Evolutionary conservation across 345 rosid species (phyloP).

Genomic region (Raphanus sativus): DNA sequence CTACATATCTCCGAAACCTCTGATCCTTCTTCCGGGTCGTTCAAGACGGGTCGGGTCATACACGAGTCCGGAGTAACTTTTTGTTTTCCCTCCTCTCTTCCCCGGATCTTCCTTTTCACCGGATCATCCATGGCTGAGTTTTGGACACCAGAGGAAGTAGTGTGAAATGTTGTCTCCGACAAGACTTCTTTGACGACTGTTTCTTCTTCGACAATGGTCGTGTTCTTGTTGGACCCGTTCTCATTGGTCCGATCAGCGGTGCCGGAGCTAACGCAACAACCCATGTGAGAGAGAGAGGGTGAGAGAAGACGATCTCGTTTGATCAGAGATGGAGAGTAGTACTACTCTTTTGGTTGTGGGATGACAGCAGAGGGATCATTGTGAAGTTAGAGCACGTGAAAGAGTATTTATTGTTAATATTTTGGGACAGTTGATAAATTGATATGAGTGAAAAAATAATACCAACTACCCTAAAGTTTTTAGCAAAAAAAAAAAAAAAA

Average conservation of each 20-base stretch:
- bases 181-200: slow-evolving; percentile 83
- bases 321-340: slow-evolving; percentile 14
- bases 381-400: slow-evolving; percentile 24
- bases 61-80: neutral
- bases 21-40: slow-evolving; percentile 43
- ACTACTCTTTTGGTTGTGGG: slow-evolving; percentile 22
- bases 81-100: slow-evolving; percentile 9
- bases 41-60: slow-evolving; percentile 1
- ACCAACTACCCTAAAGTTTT: slow-evolving; percentile 20
- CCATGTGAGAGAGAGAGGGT: slow-evolving; percentile 45
- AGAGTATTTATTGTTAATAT: slow-evolving; percentile 33
- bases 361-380: slow-evolving; percentile 29
- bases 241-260: slow-evolving; percentile 9
- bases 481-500: no score
- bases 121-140: slow-evolving; percentile 20
- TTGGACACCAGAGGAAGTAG: slow-evolving; percentile 17
- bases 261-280: slow-evolving; percentile 68
- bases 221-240: slow-evolving; percentile 22
- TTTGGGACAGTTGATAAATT: slow-evolving; percentile 31
- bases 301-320: slow-evolving; percentile 16
- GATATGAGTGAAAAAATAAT: neutral
- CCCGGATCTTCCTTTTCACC: slow-evolving; percentile 37
- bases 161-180: slow-evolving; percentile 53
- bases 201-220: slow-evolving; percentile 55
- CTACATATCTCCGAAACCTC: slow-evolving; percentile 74